Evolutionary conservation across 225 moss, liverwort and hornwort species (phyloP).

Genomic region (Pleurozium schreberi): DNA sequence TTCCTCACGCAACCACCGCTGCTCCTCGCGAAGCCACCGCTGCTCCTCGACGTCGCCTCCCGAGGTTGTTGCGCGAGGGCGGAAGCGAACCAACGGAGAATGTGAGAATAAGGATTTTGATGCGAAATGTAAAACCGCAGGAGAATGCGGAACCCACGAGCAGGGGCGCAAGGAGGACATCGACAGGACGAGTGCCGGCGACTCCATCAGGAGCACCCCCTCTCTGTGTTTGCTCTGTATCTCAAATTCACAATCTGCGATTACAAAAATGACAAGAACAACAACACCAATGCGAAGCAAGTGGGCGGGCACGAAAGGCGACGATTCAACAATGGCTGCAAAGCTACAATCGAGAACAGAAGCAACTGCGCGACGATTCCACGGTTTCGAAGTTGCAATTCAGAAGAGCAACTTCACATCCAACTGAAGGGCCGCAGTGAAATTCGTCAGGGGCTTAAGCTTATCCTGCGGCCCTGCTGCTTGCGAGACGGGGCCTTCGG

Average conservation of each 20-base stretch:
- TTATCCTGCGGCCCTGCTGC: background rate
- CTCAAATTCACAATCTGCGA: background rate
- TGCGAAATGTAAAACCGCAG: constrained; percentile 1
- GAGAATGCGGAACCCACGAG: background rate
- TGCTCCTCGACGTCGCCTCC: constrained; percentile 20
- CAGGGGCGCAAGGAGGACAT: background rate
- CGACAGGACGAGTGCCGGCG: background rate
- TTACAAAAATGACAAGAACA: background rate
- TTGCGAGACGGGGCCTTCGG: background rate
- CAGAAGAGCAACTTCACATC: background rate
- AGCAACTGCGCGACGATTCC: background rate
- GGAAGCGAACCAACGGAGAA: background rate
- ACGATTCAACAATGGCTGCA: background rate
- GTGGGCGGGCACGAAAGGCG: background rate
- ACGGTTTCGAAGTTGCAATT: background rate
- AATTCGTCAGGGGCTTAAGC: background rate
- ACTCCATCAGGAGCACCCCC: constrained; percentile 8
- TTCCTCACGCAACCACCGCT: constrained; percentile 80
- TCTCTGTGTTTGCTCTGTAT: background rate
- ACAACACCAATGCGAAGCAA: background rate
- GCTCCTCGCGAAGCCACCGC: constrained; percentile 76
- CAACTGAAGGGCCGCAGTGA: background rate
- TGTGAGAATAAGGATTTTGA: background rate
- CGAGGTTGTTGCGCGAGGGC: background rate
- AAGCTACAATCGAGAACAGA: background rate